Percentiles rank a stretch among this genome's conserved stretches.
Conservation (phyloP, 2,329 filamentous ascomycete genomes). For the Epichloe baconii region DNA sequence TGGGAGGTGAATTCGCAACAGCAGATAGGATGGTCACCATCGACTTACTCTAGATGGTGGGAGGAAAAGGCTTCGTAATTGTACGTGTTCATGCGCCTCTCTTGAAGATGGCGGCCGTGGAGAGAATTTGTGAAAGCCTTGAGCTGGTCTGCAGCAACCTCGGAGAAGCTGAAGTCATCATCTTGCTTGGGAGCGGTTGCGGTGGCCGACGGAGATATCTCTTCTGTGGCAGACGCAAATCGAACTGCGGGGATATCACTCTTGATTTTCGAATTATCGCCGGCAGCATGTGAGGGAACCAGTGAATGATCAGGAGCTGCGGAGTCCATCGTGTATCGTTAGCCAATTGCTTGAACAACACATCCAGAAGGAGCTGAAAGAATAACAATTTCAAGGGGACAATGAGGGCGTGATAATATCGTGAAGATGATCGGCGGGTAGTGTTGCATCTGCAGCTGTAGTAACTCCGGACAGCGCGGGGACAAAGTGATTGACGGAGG, state of each 20-base stretch:
- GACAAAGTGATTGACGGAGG: neutral
- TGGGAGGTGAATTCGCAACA: neutral
- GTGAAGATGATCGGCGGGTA: neutral
- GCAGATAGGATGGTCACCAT: conserved; percentile 3
- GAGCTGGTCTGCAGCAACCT: conserved; percentile 49
- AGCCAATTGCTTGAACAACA: neutral
- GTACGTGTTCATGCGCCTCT: conserved; percentile 72
- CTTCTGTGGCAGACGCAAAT: conserved; percentile 58
- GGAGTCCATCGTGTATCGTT: neutral
- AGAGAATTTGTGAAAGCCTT: conserved; percentile 59
- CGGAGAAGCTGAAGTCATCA: conserved; percentile 21
- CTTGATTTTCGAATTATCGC: conserved; percentile 10
- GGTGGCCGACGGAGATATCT: conserved; percentile 43
- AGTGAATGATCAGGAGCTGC: neutral
- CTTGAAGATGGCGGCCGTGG: conserved; percentile 64
- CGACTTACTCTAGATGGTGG: conserved; percentile 68
- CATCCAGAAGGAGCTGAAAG: neutral
- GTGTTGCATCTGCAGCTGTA: conserved; percentile 2
- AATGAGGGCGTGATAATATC: neutral
- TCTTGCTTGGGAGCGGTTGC: conserved; percentile 16
- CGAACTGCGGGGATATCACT: conserved; percentile 42
- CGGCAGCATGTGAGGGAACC: conserved; percentile 2
- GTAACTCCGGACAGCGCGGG: neutral
- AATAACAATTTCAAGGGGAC: neutral
- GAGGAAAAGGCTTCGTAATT: conserved; percentile 85